A percentile compares a stretch with the other conserved stretches of the same genome.
Conservation (phyloP, 2,329 filamentous ascomycete genomes). For the Exophiala xenobiotica region DNA sequence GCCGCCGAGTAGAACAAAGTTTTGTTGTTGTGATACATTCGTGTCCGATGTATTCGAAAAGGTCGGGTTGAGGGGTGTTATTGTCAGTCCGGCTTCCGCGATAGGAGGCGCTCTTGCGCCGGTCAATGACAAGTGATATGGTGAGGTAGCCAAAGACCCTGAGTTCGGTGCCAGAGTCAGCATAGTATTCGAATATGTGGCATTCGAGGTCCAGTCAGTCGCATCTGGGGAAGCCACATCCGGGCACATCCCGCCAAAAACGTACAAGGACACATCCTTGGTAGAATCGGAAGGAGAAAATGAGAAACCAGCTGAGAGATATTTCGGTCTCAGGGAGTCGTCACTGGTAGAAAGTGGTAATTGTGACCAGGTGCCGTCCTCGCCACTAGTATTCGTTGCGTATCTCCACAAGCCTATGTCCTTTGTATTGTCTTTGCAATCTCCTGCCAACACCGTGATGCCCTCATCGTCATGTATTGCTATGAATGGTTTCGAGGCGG, state of each 20-base stretch:
- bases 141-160: conserved; percentile 17
- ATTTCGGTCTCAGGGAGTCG: conserved; percentile 51
- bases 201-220: conserved; percentile 63
- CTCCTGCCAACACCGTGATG: conserved; percentile 71
- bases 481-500: conserved; percentile 59
- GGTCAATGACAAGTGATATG: conserved; percentile 44
- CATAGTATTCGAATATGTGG: conserved; percentile 80
- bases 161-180: conserved; percentile 59
- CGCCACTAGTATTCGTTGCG: conserved; percentile 44
- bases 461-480: conserved; percentile 64
- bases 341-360: conserved; percentile 39
- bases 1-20: conserved; percentile 79
- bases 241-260: conserved; percentile 86
- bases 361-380: conserved; percentile 57
- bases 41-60: conserved; percentile 65
- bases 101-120: conserved; percentile 64
- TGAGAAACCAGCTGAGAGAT: conserved; percentile 60
- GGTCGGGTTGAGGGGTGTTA: conserved; percentile 71
- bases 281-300: conserved; percentile 65
- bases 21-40: conserved; percentile 68
- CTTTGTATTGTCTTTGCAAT: conserved; percentile 59
- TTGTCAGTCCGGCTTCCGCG: conserved; percentile 81
- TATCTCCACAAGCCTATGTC: conserved; percentile 68
- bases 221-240: conserved; percentile 43
- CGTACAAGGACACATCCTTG: conserved; percentile 58